These are phyloP conservation scores for Seminavis robusta DNA, from an alignment of 108 stramenopile species.

Conservation along the genomic window DNA sequence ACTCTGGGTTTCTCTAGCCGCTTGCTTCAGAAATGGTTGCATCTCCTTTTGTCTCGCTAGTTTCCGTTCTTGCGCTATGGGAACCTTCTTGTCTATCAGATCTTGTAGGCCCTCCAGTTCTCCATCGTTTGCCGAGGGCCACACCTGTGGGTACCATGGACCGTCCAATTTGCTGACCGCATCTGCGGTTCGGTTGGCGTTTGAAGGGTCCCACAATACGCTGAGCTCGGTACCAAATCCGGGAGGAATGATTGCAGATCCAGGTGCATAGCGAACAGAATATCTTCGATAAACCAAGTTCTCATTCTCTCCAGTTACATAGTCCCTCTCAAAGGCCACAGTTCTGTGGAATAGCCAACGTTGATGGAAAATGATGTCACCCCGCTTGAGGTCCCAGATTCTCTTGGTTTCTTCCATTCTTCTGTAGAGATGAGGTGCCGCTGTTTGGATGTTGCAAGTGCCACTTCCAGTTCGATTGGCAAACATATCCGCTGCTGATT, in stretches of 20 bases:
- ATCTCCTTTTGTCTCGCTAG: slow-evolving; percentile 5
- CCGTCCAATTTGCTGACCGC: slow-evolving; percentile 43
- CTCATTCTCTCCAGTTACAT: slow-evolving; percentile 8
- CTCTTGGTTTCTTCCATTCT: slow-evolving; percentile 72
- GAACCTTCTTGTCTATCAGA: background rate
- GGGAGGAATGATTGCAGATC: slow-evolving; percentile 49
- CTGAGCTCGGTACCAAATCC: slow-evolving; percentile 67
- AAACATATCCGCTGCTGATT: slow-evolving; percentile 56
- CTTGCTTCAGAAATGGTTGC: background rate
- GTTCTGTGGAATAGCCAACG: slow-evolving; percentile 85
- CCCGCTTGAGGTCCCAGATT: slow-evolving; percentile 58
- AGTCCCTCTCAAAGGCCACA: slow-evolving; percentile 42
- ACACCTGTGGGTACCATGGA: slow-evolving; percentile 77
- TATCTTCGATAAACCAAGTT: slow-evolving; percentile 56
- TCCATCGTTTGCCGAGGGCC: slow-evolving; percentile 25
- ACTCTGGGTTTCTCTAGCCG: too few species aligned
- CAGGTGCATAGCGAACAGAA: slow-evolving; percentile 75
- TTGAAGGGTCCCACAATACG: slow-evolving; percentile 52
- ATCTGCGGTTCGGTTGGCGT: slow-evolving; percentile 66
- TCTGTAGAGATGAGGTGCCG: slow-evolving; percentile 61
- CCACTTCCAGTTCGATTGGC: slow-evolving; percentile 60
- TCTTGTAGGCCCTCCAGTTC: background rate
- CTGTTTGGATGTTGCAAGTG: slow-evolving; percentile 67
- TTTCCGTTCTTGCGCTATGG: slow-evolving; percentile 3
- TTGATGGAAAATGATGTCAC: slow-evolving; percentile 73